Evolutionary conservation across 495 filamentous ascomycete species (phyloP).

Genomic region (Tuber umbilicatum): DNA sequence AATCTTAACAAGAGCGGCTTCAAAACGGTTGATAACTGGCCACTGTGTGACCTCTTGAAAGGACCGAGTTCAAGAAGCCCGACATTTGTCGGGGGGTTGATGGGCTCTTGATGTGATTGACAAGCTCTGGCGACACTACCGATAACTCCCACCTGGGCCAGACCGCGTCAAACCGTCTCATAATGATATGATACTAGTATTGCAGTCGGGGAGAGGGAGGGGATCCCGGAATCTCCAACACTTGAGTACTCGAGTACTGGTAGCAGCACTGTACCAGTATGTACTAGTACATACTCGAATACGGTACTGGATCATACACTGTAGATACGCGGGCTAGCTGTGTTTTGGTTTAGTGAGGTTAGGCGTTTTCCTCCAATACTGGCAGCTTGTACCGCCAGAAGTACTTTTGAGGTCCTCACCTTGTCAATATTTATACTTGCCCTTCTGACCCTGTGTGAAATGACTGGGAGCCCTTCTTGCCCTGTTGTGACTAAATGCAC

Average conservation of each 20-base stretch:
- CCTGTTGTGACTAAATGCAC: background rate
- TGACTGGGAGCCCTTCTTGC: background rate
- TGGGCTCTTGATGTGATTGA: too few relatives aligned
- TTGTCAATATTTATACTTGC: background rate
- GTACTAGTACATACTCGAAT: background rate
- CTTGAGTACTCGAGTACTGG: background rate
- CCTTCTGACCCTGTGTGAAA: background rate
- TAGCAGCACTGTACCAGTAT: background rate
- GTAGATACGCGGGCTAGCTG: background rate
- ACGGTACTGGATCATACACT: too few relatives aligned
- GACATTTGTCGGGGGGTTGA: too few relatives aligned
- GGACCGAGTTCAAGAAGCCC: too few relatives aligned
- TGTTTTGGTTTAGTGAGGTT: background rate
- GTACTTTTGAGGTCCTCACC: background rate
- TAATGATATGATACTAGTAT: too few relatives aligned
- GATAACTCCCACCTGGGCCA: too few relatives aligned
- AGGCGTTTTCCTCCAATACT: background rate
- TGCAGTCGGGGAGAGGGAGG: background rate
- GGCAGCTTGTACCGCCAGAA: background rate
- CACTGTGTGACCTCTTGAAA: too few relatives aligned
- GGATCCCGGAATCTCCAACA: background rate
- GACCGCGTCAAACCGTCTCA: too few relatives aligned
- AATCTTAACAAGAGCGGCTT: too few relatives aligned
- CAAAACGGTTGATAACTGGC: too few relatives aligned
- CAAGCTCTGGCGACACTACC: too few relatives aligned